phyloP scores from a whole-genome alignment of 805 yeast genomes.

The Yamadazyma endophytica region DNA sequence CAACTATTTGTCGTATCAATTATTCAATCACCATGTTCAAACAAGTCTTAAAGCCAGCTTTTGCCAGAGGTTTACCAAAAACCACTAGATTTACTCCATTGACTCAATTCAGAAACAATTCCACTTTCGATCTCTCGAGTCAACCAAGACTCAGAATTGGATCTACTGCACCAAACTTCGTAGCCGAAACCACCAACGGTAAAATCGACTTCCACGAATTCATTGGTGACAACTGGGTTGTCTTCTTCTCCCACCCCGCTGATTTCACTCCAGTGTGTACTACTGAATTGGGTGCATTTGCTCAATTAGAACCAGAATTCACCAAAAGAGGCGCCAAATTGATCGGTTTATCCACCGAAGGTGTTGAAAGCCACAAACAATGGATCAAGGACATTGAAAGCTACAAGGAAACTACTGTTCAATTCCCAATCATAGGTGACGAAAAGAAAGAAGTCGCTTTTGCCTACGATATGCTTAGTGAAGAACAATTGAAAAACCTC shows the following conservation, averaged over 20 bases:
- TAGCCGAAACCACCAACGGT: slow-evolving; percentile 60
- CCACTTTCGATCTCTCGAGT: slow-evolving; percentile 30
- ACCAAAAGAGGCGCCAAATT: slow-evolving; percentile 60
- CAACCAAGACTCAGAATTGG: slow-evolving; percentile 51
- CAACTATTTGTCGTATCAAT: too few relatives aligned
- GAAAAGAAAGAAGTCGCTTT: slow-evolving; percentile 56
- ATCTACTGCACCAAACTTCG: slow-evolving; percentile 66
- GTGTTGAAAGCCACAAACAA: slow-evolving; percentile 53
- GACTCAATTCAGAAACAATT: slow-evolving; percentile 12
- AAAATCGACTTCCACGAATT: slow-evolving; percentile 59
- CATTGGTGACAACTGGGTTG: slow-evolving; percentile 60
- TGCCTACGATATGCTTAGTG: slow-evolving; percentile 65
- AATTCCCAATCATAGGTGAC: slow-evolving; percentile 70
- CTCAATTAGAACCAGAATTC: slow-evolving; percentile 67
- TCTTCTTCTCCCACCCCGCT: slow-evolving; percentile 72
- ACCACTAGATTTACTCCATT: slow-evolving; percentile 1
- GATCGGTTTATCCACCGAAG: slow-evolving; percentile 67
- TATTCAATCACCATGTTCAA: slow-evolving; percentile 11
- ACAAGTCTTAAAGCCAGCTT: slow-evolving; percentile 8
- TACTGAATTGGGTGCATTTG: slow-evolving; percentile 74
- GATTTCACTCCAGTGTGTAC: slow-evolving; percentile 80
- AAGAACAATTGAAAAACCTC: slow-evolving; percentile 60
- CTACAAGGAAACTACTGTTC: slow-evolving; percentile 34
- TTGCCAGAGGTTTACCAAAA: slow-evolving; percentile 3
- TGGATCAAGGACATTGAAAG: slow-evolving; percentile 72